phyloP scores from a whole-genome alignment of 805 yeast genomes.

The Cyberlindnera amylophila region DNA sequence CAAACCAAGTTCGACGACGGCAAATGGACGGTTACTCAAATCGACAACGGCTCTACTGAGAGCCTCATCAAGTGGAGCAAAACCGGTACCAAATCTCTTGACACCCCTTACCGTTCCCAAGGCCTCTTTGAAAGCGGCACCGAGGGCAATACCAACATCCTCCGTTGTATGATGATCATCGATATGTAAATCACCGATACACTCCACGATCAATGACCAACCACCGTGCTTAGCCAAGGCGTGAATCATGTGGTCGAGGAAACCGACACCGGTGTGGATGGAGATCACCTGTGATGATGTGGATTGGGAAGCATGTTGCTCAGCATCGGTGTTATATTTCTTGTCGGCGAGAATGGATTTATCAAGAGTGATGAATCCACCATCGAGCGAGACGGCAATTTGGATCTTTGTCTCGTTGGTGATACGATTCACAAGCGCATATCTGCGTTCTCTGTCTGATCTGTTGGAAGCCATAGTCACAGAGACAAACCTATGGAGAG shows the following conservation, averaged over 20 bases:
- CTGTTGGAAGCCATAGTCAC: neutral
- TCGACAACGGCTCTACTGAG: conserved; percentile 95
- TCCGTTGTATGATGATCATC: conserved; percentile 98
- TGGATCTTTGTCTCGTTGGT: conserved; percentile 95
- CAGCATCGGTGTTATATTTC: conserved; percentile 30
- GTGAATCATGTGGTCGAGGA: conserved; percentile 94
- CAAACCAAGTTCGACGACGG: conserved; percentile 84
- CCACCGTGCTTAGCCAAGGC: conserved; percentile 97
- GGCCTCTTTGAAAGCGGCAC: conserved; percentile 84
- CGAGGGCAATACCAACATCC: conserved; percentile 91
- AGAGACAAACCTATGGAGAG: no score
- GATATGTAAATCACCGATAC: conserved; percentile 91
- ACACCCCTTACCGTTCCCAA: conserved; percentile 87
- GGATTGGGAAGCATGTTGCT: conserved; percentile 61
- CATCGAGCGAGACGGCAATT: conserved; percentile 77
- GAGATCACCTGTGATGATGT: conserved; percentile 70
- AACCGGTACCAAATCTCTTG: conserved; percentile 87
- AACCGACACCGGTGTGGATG: conserved; percentile 90
- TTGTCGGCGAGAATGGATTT: conserved; percentile 48
- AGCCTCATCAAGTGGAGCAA: conserved; percentile 96
- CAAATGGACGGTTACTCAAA: conserved; percentile 87
- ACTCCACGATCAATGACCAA: conserved; percentile 87
- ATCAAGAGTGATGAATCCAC: conserved; percentile 69
- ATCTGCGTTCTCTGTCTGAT: conserved; percentile 23
- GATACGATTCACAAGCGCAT: conserved; percentile 43